A percentile compares a stretch with the other conserved stretches of the same genome.
These are phyloP conservation scores for Backusella tarrabulga DNA, from an alignment of 192 early-diverging fungal genomes.

Conservation along the genomic window DNA sequence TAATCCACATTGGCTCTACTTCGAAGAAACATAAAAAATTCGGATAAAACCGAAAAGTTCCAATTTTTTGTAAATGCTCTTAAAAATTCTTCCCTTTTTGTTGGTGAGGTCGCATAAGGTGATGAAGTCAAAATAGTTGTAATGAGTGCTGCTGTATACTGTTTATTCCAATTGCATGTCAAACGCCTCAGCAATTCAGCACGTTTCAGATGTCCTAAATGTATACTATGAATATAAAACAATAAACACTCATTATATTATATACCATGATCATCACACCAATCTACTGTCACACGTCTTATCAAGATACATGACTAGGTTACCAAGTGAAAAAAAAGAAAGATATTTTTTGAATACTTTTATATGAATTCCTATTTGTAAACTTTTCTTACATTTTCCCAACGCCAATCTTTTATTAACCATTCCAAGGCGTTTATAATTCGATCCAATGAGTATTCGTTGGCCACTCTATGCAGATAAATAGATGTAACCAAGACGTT, in stretches of 20 bases:
- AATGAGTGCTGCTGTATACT: not conserved
- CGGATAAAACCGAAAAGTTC: not conserved
- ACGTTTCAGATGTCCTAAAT: slow-evolving; percentile 5
- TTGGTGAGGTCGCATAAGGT: not conserved
- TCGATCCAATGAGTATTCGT: slow-evolving; percentile 67
- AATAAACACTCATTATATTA: not conserved
- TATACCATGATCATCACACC: slow-evolving; percentile 52
- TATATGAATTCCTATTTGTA: no score
- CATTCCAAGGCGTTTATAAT: slow-evolving; percentile 73
- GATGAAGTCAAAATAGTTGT: not conserved
- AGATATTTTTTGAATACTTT: no score
- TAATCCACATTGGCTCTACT: slow-evolving; percentile 6
- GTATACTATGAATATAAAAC: not conserved
- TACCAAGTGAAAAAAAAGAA: no score
- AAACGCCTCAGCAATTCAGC: not conserved
- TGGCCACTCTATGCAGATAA: slow-evolving; percentile 69
- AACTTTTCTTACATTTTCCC: slow-evolving; percentile 48
- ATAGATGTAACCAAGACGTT: slow-evolving; percentile 66
- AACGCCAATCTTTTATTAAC: slow-evolving; percentile 68
- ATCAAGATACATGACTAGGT: slow-evolving; percentile 49
- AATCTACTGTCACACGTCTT: slow-evolving; percentile 65
- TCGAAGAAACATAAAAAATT: slow-evolving; percentile 7
- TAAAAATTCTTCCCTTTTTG: not conserved
- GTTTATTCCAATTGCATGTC: not conserved
- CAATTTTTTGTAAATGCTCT: slow-evolving; percentile 6